Base-by-base conservation (phyloP, 2,329 filamentous ascomycete species). In the Aureobasidium subglaciale region DNA sequence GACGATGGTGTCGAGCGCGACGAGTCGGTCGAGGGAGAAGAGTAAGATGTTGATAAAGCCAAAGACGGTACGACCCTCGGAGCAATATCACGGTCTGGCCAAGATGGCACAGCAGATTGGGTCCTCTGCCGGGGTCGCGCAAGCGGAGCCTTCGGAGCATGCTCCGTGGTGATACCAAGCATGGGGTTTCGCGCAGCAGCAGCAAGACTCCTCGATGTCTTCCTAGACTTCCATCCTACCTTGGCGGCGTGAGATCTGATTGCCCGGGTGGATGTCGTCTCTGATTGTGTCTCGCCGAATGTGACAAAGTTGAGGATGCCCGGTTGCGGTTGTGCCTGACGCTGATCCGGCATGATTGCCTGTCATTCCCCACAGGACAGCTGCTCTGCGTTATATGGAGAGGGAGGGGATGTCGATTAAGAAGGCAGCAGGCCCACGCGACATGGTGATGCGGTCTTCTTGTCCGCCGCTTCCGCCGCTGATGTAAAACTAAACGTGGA, bases 191-290 rank as follows among this genome's bases (percentile, higher is more conserved):
- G 20, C 6, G 37, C 45, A 13, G 45, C 27, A 22, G 43, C 30
- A 18, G 43, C 30, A n/a, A 35, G 18, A 15, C 22, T 25, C 25
- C 20, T 48, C 20, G 46, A 50, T 5, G 37, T 50, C 24, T 50
- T 50, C 46, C 46, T 38, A 32, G 18, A 50, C 34, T 50, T 50
- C 46, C 46, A 50, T 50, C 46, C 46, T 10, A 22, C 46, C 16
- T 38, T 38, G 32, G 46, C 46, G 20, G 46, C 46, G 24, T 50
- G 46, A 11, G 46, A 50, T 15, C 46, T 38, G 46, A 50, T 38
- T 9, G 46, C 46, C 13, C 46, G 46, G 9, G 34, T 27, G 13
- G 46, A 50, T 18, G 32, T 16, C 15, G 46, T 29, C 34, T 50
- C n/a, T n/a, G n/a, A 24, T 24, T 37, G 46, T 18, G 46, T 22